A percentile compares a stretch with the other conserved stretches of the same genome.
Conservation (phyloP, 2,329 filamentous ascomycete genomes). For the Dothideomycetes sp. region DNA sequence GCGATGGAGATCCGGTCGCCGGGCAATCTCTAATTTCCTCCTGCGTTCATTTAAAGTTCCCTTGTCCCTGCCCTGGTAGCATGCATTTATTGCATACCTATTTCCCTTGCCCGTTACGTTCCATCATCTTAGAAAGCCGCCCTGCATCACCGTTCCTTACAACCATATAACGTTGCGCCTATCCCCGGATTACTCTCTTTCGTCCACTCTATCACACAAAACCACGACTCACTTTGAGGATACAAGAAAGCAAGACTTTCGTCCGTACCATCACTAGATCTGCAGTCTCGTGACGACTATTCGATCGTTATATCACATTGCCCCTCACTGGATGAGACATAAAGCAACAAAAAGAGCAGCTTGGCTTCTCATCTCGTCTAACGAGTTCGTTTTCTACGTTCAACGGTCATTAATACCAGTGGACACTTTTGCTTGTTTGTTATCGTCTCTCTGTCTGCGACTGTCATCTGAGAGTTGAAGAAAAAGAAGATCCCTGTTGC, state of each 20-base stretch:
- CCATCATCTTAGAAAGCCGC: slow-evolving; percentile 8
- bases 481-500: too few relatives aligned
- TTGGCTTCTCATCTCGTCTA: slow-evolving; percentile 1
- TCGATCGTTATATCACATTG: not conserved
- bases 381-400: slow-evolving; percentile 6
- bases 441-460: too few relatives aligned
- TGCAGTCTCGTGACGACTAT: not conserved
- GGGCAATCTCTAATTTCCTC: slow-evolving; percentile 7
- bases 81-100: too few relatives aligned
- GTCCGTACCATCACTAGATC: not conserved
- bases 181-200: slow-evolving; percentile 6
- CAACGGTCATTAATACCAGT: slow-evolving; percentile 12
- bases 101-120: slow-evolving; percentile 10
- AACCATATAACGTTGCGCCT: slow-evolving; percentile 12
- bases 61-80: too few relatives aligned
- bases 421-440: too few relatives aligned
- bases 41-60: slow-evolving; percentile 5
- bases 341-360: slow-evolving; percentile 4
- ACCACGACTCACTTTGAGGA: too few relatives aligned
- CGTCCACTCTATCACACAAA: too few relatives aligned
- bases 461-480: too few relatives aligned
- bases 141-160: slow-evolving; percentile 12
- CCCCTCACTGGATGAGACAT: slow-evolving; percentile 3
- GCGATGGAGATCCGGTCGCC: slow-evolving; percentile 1
- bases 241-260: too few relatives aligned